Conservation (phyloP, 2,329 filamentous ascomycete species). For the Exophiala aquamarina region DNA sequence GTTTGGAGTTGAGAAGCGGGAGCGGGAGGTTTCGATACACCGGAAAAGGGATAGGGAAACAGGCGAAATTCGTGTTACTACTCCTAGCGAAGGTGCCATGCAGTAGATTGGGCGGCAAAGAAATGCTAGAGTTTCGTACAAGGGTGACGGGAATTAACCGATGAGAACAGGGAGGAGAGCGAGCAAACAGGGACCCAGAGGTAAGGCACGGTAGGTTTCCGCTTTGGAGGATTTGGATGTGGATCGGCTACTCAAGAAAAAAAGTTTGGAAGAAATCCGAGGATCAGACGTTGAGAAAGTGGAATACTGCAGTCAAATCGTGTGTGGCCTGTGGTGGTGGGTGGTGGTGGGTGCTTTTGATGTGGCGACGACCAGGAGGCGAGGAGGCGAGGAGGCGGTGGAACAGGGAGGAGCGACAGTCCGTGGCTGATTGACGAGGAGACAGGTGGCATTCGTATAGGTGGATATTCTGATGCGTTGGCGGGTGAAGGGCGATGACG, state of each 20-base stretch:
- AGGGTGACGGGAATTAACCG: not conserved
- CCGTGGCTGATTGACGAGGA: not conserved
- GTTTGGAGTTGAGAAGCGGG: too few species aligned
- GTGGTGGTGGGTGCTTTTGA: not conserved
- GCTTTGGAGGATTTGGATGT: too few species aligned
- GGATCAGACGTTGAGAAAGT: not conserved
- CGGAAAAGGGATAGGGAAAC: not conserved
- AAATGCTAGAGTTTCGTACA: too few species aligned
- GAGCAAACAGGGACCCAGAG: not conserved
- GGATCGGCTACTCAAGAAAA: too few species aligned
- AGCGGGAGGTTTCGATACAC: too few species aligned
- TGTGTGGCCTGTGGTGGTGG: too few species aligned
- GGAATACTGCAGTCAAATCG: not conserved
- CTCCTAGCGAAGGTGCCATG: not conserved
- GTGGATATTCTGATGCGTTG: not conserved
- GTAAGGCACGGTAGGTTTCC: too few species aligned
- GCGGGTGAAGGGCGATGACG: not conserved
- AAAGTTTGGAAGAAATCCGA: too few species aligned
- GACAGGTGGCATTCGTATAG: not conserved
- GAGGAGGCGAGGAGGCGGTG: not conserved
- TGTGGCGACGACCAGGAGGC: not conserved
- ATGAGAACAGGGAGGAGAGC: not conserved
- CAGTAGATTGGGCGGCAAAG: slow-evolving; percentile 11
- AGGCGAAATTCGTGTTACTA: not conserved
- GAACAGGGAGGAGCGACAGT: not conserved